Conservation (phyloP, 805 yeast genomes). For the Wickerhamiella occidentalis region DNA sequence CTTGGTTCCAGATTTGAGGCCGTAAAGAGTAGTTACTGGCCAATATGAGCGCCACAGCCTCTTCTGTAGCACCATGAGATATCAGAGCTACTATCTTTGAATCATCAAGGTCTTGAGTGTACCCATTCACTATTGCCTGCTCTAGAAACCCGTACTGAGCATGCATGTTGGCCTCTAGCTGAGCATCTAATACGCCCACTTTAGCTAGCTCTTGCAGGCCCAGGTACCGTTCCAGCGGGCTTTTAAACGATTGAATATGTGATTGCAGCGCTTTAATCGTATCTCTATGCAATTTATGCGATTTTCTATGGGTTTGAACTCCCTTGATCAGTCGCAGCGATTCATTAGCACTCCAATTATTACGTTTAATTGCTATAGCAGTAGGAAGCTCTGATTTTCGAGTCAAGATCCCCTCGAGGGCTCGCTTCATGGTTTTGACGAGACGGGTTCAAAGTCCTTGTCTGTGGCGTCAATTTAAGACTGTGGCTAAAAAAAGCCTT, state of each 20-base stretch:
- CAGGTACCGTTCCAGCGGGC: constrained; percentile 13
- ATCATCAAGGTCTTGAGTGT: background rate
- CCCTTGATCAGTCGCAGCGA: constrained; percentile 12
- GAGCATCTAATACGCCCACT: background rate
- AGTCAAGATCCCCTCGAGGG: background rate
- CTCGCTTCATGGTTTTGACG: background rate
- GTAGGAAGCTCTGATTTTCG: constrained; percentile 8
- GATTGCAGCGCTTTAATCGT: constrained; percentile 9
- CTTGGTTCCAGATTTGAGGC: background rate
- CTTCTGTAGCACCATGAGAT: background rate
- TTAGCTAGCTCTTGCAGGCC: constrained; percentile 7
- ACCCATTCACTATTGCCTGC: constrained; percentile 1
- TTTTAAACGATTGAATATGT: constrained; percentile 5
- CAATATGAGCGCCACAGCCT: background rate
- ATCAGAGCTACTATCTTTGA: background rate
- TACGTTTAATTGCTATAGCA: constrained; percentile 12
- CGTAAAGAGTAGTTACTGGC: background rate
- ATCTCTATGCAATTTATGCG: constrained; percentile 7
- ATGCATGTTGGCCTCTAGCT: background rate
- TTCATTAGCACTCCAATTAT: constrained; percentile 9
- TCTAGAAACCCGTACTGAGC: background rate
- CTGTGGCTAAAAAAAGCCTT: background rate
- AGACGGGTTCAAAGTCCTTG: too few species aligned
- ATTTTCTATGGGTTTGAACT: background rate
- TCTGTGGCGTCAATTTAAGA: background rate